Conservation (phyloP, 768 basidiomycete species). For the Tulasnella sp. region DNA sequence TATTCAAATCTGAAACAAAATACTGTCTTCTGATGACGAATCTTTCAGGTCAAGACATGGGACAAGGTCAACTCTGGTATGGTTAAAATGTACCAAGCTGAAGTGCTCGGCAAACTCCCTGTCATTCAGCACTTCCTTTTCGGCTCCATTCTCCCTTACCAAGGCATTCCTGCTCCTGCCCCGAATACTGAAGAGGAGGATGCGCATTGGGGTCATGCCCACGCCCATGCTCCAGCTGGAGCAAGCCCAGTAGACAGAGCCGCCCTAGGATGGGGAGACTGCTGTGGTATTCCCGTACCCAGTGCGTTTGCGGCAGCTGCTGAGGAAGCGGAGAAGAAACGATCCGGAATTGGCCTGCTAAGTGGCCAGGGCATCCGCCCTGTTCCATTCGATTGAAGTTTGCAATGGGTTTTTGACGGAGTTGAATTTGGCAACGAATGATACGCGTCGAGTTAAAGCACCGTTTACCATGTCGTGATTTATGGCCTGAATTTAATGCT, state of each 20-base stretch:
- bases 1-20: background rate
- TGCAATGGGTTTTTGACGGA: background rate
- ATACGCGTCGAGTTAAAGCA: too few species aligned
- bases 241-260: slow-evolving; percentile 44
- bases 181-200: slow-evolving; percentile 36
- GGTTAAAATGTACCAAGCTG: slow-evolving; percentile 96
- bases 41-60: slow-evolving; percentile 74
- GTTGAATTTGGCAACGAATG: too few species aligned
- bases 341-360: slow-evolving; percentile 36
- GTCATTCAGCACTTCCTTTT: slow-evolving; percentile 96
- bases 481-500: too few species aligned
- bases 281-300: slow-evolving; percentile 86
- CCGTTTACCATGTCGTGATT: too few species aligned
- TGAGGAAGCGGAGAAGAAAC: slow-evolving; percentile 43
- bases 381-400: slow-evolving; percentile 72
- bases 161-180: slow-evolving; percentile 50
- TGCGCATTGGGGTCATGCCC: slow-evolving; percentile 50
- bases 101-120: slow-evolving; percentile 92
- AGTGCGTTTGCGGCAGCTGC: slow-evolving; percentile 72
- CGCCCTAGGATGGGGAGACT: slow-evolving; percentile 74
- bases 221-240: slow-evolving; percentile 40
- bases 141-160: slow-evolving; percentile 69
- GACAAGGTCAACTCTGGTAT: slow-evolving; percentile 94
- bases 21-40: background rate
- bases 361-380: slow-evolving; percentile 64